These are phyloP conservation scores for Eucalyptus leucophloia DNA, from an alignment of 345 rosid genomes.

Conservation along the genomic window DNA sequence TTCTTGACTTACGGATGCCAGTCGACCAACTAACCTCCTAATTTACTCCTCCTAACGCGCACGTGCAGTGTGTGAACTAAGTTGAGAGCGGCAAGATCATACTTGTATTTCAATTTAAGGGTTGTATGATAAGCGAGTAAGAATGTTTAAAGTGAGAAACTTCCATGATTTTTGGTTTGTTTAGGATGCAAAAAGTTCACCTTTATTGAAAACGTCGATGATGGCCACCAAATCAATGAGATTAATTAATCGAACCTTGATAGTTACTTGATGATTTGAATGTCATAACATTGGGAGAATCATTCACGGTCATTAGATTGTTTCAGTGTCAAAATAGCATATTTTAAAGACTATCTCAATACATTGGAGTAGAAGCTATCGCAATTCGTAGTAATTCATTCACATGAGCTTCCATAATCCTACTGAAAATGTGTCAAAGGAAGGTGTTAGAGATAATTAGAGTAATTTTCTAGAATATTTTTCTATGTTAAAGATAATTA, in stretches of 20 bases:
- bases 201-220: not conserved
- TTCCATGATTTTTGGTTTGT: not conserved
- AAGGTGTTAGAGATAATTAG: not conserved
- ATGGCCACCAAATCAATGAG: not conserved
- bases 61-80: not conserved
- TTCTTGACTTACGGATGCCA: not conserved
- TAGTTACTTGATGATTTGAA: not conserved
- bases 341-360: not conserved
- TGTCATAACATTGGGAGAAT: not conserved
- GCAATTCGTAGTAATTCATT: not conserved
- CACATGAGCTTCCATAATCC: not conserved
- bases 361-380: not conserved
- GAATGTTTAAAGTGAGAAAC: not conserved
- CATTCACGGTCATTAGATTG: not conserved
- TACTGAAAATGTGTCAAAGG: not conserved
- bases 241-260: not conserved
- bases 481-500: no score
- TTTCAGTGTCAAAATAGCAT: not conserved
- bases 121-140: not conserved
- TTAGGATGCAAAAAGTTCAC: not conserved
- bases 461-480: no score
- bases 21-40: not conserved
- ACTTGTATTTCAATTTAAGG: not conserved
- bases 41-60: not conserved
- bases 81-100: not conserved